phyloP scores from a whole-genome alignment of 495 filamentous ascomycete genomes.

The Cetradonia linearis region DNA sequence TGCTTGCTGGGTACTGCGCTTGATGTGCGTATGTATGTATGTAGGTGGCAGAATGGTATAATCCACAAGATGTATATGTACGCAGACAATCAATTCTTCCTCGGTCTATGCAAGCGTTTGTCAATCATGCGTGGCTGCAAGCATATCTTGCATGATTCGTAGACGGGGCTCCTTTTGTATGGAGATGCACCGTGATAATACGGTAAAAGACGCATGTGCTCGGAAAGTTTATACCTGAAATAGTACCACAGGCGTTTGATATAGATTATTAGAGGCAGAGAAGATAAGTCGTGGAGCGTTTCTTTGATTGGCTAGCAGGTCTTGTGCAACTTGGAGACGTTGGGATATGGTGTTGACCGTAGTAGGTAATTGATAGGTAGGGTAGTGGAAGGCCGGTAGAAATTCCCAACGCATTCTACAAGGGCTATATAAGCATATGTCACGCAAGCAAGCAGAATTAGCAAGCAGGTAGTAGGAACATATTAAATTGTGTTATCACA shows the following conservation, averaged over 20 bases:
- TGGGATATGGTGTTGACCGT: not conserved
- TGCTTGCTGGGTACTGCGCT: not conserved
- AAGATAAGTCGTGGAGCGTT: no score
- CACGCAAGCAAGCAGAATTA: not conserved
- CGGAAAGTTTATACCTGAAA: no score
- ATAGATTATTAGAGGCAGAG: no score
- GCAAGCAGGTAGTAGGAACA: not conserved
- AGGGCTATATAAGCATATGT: not conserved
- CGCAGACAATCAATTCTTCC: not conserved
- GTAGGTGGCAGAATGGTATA: not conserved
- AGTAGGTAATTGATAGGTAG: not conserved
- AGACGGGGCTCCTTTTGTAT: no score
- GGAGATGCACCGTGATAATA: no score
- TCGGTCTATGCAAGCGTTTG: not conserved
- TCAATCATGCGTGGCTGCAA: not conserved
- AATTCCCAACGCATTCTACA: not conserved
- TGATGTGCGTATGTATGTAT: not conserved
- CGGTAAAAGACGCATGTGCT: no score
- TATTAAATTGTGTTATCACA: not conserved
- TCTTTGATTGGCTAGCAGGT: no score
- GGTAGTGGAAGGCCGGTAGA: not conserved
- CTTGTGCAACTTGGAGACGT: not conserved
- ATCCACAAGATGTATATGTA: not conserved
- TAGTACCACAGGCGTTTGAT: no score
- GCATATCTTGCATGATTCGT: no score